These are phyloP conservation scores for Fusarium nanum DNA, from an alignment of 2,329 filamentous ascomycete species.

Conservation along the genomic window DNA sequence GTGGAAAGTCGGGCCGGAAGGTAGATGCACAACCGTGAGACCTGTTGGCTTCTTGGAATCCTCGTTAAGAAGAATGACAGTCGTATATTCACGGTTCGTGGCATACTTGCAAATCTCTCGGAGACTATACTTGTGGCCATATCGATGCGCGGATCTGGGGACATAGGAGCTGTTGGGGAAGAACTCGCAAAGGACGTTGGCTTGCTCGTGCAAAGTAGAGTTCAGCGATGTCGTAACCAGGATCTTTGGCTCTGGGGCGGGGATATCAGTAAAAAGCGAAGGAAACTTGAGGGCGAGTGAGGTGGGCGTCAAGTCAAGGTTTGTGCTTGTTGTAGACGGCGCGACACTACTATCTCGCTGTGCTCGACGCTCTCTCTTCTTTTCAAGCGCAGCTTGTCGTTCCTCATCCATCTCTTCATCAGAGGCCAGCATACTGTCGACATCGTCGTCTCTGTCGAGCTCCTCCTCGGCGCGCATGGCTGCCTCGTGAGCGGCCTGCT, in stretches of 20 bases:
- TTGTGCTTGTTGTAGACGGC: conserved; percentile 71
- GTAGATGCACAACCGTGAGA: conserved; percentile 85
- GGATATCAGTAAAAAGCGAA: conserved; percentile 69
- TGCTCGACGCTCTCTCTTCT: conserved; percentile 59
- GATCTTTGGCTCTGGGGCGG: conserved; percentile 78
- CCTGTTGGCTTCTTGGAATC: conserved; percentile 87
- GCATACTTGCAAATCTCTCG: conserved; percentile 92
- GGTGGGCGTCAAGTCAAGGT: conserved; percentile 71
- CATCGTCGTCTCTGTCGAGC: conserved; percentile 66
- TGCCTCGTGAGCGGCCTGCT: conserved; percentile 60
- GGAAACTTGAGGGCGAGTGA: conserved; percentile 72
- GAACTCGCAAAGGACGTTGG: conserved; percentile 78
- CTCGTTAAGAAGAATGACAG: conserved; percentile 87
- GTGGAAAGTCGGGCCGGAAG: conserved; percentile 89
- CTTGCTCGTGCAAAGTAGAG: conserved; percentile 87
- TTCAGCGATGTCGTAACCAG: conserved; percentile 93
- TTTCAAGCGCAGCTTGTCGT: conserved; percentile 56
- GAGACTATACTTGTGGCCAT: conserved; percentile 90
- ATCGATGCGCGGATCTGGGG: conserved; percentile 83
- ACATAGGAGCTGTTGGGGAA: conserved; percentile 93
- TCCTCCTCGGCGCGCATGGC: conserved; percentile 47
- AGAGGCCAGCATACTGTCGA: conserved; percentile 84
- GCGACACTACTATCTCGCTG: conserved; percentile 63
- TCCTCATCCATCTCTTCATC: conserved; percentile 66
- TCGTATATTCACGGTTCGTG: conserved; percentile 82